Evolutionary conservation across 352 stramenopile genomes (phyloP), one percentile per base, ranked within the genome.

Genomic region (Globisporangium sylvaticum): DNA sequence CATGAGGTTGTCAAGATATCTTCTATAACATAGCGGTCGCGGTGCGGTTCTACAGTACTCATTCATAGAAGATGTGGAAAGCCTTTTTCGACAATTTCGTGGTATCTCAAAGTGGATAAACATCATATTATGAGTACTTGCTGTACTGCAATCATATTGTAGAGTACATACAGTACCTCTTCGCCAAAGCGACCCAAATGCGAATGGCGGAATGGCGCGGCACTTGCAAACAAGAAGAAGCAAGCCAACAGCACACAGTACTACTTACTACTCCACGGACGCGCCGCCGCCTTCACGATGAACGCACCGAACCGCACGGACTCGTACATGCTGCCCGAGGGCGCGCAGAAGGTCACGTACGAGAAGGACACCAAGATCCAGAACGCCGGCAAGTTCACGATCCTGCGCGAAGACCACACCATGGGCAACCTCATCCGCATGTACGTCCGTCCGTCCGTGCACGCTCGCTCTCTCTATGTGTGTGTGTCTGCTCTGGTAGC

Each of bases 351-450:
- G 72, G 91, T 98, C 59, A 90, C 88, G 67, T 99, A 99, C 78
- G 88, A 95, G 69, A 91, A 96, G 48, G 96, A 99, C 78, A 98
- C 96, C 31, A 98, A 99, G 83, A 97, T 99, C 65, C 88, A 92
- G 32, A 99, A 99, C 75, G 95, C 97, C 25, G 97, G 96, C 64
- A 98, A 96, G 57, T 99, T 99, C 74, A 98, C 91, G 58, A 95
- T 99, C 71, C 92, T 98, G 64, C 98, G 98, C 58, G 97, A 99
- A 79, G 97, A 99, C 83, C 97, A 99, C 80, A 99, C 97, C 0
- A 87, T 99, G 52, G 94, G 89, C 50, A 99, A 99, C 75, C 88
- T 99, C 66, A 89, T 99, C 66, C 94, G 97, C 64, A 99, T 99
- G 95, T 97, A 74, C 78, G 85, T 65, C 62, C 24, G 12, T 44